These are phyloP conservation scores for Fragilaria radians DNA, from an alignment of 108 stramenopile genomes.

Conservation along the genomic window DNA sequence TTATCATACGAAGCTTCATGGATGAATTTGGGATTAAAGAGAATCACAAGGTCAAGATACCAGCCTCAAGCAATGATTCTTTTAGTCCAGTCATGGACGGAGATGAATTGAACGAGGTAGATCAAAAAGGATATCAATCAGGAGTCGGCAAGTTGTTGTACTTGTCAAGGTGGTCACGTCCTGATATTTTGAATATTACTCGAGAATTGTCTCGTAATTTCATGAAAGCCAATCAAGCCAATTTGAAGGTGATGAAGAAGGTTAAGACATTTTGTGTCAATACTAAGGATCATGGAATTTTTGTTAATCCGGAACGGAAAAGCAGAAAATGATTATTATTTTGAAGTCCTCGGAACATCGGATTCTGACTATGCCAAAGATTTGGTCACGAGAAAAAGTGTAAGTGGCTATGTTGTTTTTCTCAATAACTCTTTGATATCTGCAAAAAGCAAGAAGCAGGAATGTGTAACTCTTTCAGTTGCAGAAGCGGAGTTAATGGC, in stretches of 20 bases:
- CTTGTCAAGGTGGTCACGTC: not conserved
- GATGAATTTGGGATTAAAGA: conserved; percentile 18
- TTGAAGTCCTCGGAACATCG: not conserved
- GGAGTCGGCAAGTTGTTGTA: too few relatives aligned
- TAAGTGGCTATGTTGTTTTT: too few relatives aligned
- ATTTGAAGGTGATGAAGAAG: conserved; percentile 5
- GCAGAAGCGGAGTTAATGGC: too few relatives aligned
- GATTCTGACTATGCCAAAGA: not conserved
- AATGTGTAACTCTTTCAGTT: conserved; percentile 24
- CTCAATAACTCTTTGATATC: conserved; percentile 6
- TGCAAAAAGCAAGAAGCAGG: conserved; percentile 21
- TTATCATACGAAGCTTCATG: conserved; percentile 24
- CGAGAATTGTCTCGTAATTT: too few relatives aligned
- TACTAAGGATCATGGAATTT: too few relatives aligned
- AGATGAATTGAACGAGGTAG: not conserved
- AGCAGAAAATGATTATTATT: not conserved
- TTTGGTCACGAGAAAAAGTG: not conserved
- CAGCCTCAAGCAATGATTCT: too few relatives aligned
- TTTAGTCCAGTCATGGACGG: too few relatives aligned
- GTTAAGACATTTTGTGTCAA: conserved; percentile 15
- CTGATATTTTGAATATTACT: too few relatives aligned
- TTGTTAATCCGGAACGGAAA: conserved; percentile 25
- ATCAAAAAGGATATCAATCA: not conserved
- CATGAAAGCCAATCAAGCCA: too few relatives aligned
- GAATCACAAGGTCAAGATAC: too few relatives aligned